Conservation (phyloP, 805 yeast species). For the Myxozyma geophila region DNA sequence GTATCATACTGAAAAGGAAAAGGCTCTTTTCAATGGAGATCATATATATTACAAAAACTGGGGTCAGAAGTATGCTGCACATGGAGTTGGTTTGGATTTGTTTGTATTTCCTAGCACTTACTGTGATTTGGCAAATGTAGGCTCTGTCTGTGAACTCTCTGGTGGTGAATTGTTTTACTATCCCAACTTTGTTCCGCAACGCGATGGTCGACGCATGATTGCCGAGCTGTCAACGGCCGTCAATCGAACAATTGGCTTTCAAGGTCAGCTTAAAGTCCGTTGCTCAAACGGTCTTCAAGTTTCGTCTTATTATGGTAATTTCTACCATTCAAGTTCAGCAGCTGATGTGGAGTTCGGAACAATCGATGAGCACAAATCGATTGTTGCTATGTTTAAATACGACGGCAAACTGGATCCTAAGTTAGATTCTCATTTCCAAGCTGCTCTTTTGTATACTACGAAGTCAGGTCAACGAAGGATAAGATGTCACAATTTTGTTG, state of each 20-base stretch:
- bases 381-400: constrained; percentile 73
- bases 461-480: constrained; percentile 76
- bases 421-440: constrained; percentile 86
- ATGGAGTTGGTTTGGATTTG: constrained; percentile 75
- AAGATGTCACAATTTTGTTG: constrained; percentile 81
- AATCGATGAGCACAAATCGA: constrained; percentile 62
- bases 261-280: constrained; percentile 81
- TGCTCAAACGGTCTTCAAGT: constrained; percentile 88
- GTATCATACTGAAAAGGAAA: constrained; percentile 49
- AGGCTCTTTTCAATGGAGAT: constrained; percentile 61
- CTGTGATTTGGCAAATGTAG: constrained; percentile 77
- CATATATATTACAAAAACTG: constrained; percentile 65
- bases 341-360: constrained; percentile 74
- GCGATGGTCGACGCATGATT: constrained; percentile 70
- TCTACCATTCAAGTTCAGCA: constrained; percentile 44
- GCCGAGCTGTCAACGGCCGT: constrained; percentile 54
- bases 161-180: constrained; percentile 74
- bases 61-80: constrained; percentile 58
- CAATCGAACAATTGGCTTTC: constrained; percentile 64
- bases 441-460: constrained; percentile 85
- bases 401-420: constrained; percentile 74
- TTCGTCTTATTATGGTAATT: constrained; percentile 69
- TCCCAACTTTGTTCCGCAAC: constrained; percentile 64
- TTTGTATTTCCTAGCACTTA: constrained; percentile 67
- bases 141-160: constrained; percentile 62